Evolutionary conservation across 805 yeast genomes (phyloP), one percentile per base, ranked within the genome.

Genomic region (Brettanomyces bruxellensis): DNA sequence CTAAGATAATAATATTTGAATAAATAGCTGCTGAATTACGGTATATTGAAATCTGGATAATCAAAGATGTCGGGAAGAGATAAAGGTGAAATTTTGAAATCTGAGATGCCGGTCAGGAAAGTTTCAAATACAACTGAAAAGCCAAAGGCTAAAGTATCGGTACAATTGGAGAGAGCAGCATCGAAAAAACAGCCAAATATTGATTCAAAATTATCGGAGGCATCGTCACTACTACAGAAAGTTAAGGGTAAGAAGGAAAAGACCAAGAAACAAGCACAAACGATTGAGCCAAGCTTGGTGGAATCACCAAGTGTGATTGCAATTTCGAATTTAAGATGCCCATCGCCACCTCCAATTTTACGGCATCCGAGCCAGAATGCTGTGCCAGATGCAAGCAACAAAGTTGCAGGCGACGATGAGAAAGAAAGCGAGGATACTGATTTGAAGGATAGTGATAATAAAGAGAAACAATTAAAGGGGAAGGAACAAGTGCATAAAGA

Each of bases 321-420:
- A 1, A 63, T 78, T 34, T 76, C 85, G 6, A 76, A 71, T 56
- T 60, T 79, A 46, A 69, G 82, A 49, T 78, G 85, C 52, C 86
- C 86, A 1, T 80, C 86, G 4, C 86, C 87, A n/a, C 85, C 87
- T 1, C 86, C 87, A 6, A 79, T 81, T 45, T 62, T 79, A 41
- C 69, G 69, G 46, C 64, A 65, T 8, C 56, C 58, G 5, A 28
- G 32, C 32, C 32, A 28, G 32, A 9, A 28, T 28, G 11, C 32
- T 6, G 32, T 28, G 9, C 7, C 7, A 6, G 32, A 28, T 28
- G 32, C 40, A 32, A 41, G 44, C 35, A 40, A 34, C 23, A 28
- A 45, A 4, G 22, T 18, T 14, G 18, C 18, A 18, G 18, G 18
- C 18, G 18, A 18, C 18, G 39, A 25, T 37, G 50, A 49, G 18